Base-by-base conservation (phyloP, 2,329 filamentous ascomycete species). In the Harringtonia lauricola region DNA sequence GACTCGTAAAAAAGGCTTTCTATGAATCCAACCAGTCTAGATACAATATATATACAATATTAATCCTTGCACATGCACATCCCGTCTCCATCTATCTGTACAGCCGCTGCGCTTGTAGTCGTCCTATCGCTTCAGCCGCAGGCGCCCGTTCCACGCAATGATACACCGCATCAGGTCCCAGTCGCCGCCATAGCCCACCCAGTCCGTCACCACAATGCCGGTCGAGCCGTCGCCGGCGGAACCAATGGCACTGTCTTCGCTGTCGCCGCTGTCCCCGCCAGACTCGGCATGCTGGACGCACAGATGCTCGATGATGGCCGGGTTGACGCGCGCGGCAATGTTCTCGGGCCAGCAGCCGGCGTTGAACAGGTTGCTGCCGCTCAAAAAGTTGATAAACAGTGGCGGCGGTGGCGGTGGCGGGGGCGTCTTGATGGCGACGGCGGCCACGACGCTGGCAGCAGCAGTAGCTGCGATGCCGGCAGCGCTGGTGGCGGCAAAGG, bases 321-420 rank as follows among this genome's bases (percentile, higher is more conserved):
- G 85, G 65, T 96, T 96, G 39, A 95, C 72, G 65, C 84, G 86
- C 18, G 79, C 81, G 1, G 92, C 90, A 59, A 98, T 86, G 56
- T 77, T 82, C 62, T 95, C 89, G 0, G 92, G 92, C 92, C 92
- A 98, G 62, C 88, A 95, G 44, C 77, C 79, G 1, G 82, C 71
- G 51, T 86, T 89, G 80, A 90, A 96, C 67, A 96, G 96, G 65
- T 95, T 95, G 61, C 83, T 90, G 1, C 83, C 92, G 52, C 75
- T 87, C 49, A 95, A 62, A 59, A 95, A 96, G 62, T 96, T 98
- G 62, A 96, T 67, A 55, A 84, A 94, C 52, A 95, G 73, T 8
- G 43, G 43, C 3, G 43, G 43, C 24, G 24, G 30, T 1, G 87
- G 86, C 15, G 68, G 68, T 24, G 56, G 51, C 19, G 52, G 52